Percentiles rank a stretch among this genome's conserved stretches.
Conservation (phyloP, 73 alveolate species). For the Strombidium stylifer region DNA sequence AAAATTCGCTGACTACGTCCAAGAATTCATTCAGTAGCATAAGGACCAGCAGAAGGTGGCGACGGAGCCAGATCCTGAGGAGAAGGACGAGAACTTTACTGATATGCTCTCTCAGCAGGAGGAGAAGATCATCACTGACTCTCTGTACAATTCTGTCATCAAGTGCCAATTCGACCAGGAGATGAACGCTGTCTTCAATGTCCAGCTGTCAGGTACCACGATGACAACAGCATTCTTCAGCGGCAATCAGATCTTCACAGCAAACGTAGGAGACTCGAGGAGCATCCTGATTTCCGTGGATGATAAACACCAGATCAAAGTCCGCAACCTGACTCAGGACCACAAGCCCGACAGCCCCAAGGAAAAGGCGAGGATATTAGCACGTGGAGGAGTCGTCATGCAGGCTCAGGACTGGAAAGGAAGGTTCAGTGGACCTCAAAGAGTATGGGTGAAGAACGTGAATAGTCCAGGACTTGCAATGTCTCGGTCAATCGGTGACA, state of each 20-base stretch:
- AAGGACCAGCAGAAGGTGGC: constrained; percentile 2
- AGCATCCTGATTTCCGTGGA: too few relatives aligned
- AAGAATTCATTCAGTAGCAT: constrained; percentile 10
- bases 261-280: constrained; percentile 84
- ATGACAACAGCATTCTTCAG: constrained; percentile 3
- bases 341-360: constrained; percentile 87
- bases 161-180: too few relatives aligned
- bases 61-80: not conserved
- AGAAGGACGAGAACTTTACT: not conserved
- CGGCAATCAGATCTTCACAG: constrained; percentile 58
- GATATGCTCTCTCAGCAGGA: too few relatives aligned
- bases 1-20: constrained; percentile 23
- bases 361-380: constrained; percentile 83
- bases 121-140: too few relatives aligned
- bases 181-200: too few relatives aligned
- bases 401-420: constrained; percentile 72
- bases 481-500: constrained; percentile 98
- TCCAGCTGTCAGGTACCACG: constrained; percentile 37
- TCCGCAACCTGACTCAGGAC: constrained; percentile 73
- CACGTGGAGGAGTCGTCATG: constrained; percentile 85
- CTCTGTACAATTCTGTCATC: too few relatives aligned
- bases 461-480: constrained; percentile 98
- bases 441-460: constrained; percentile 90
- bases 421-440: too few relatives aligned
- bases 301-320: too few relatives aligned